These are phyloP conservation scores for Spirogloea muscicola DNA, from an alignment of 139 green algal genomes.

Conservation along the genomic window DNA sequence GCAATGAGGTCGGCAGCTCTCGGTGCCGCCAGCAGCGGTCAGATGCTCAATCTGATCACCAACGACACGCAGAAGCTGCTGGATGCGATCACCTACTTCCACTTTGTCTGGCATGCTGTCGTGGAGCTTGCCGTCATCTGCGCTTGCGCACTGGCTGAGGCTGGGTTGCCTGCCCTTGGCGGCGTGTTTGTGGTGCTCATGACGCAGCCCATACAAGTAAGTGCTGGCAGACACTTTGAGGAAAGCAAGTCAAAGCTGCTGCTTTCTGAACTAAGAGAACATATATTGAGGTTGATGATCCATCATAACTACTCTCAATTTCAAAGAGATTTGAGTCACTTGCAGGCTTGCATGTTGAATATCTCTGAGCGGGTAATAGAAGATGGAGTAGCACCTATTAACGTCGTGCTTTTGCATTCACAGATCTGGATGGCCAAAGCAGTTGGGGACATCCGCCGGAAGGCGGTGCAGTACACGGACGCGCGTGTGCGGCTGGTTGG, in stretches of 20 bases:
- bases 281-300: background rate
- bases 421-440: constrained; percentile 20
- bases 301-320: background rate
- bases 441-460: constrained; percentile 11
- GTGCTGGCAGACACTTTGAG: constrained; percentile 8
- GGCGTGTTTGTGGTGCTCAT: constrained; percentile 32
- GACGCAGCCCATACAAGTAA: constrained; percentile 12
- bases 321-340: background rate
- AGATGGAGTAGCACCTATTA: no score
- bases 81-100: constrained; percentile 23
- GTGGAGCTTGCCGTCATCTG: constrained; percentile 32
- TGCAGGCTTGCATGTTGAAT: background rate
- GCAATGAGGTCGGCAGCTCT: constrained; percentile 21
- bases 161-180: constrained; percentile 17
- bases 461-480: constrained; percentile 27
- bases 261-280: background rate
- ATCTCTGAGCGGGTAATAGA: no score
- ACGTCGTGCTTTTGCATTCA: background rate
- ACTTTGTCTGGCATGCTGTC: constrained; percentile 28
- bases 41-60: constrained; percentile 37
- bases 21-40: background rate
- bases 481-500: constrained; percentile 26
- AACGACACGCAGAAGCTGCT: constrained; percentile 44
- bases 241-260: background rate
- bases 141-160: constrained; percentile 10